Evolutionary conservation across 768 basidiomycete genomes (phyloP).

Genomic region (Lactifluus subvellereus): DNA sequence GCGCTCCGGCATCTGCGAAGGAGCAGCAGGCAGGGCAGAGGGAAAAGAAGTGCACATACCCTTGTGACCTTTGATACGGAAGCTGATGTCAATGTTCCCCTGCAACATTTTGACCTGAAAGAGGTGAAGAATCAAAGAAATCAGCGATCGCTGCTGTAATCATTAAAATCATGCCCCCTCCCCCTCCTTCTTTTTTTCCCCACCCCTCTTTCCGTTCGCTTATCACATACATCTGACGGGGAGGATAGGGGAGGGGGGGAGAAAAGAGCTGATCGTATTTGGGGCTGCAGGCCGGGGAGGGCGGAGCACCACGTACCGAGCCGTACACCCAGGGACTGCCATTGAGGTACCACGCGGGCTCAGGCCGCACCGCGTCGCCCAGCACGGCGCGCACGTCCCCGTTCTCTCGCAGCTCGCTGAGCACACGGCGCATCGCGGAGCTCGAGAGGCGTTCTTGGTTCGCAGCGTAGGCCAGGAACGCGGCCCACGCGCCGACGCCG

Average conservation of each 20-base stretch:
- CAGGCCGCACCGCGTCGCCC: conserved; percentile 60
- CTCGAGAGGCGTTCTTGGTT: conserved; percentile 76
- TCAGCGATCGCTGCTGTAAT: conserved; percentile 1
- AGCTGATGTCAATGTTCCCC: conserved; percentile 73
- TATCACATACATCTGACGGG: not conserved
- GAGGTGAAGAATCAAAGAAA: not conserved
- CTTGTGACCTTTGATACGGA: conserved; percentile 66
- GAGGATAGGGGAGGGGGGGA: not conserved
- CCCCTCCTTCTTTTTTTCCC: not conserved
- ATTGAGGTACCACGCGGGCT: conserved; percentile 70
- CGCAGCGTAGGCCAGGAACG: conserved; percentile 61
- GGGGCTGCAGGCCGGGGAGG: not conserved
- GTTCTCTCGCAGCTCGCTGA: conserved; percentile 53
- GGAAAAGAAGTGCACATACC: conserved; percentile 35
- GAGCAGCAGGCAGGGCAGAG: not conserved
- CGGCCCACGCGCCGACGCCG: conserved; percentile 59
- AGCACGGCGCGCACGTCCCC: conserved; percentile 45
- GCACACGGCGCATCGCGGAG: conserved; percentile 63
- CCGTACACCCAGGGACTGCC: conserved; percentile 70
- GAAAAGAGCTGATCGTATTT: not conserved
- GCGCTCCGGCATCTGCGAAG: not conserved
- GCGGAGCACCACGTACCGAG: conserved; percentile 41
- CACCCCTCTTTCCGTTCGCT: too few species aligned
- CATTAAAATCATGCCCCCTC: not conserved
- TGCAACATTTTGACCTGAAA: conserved; percentile 63